These are phyloP conservation scores for Excoecaria cochinchinensis DNA, from an alignment of 345 rosid species.

Conservation along the genomic window DNA sequence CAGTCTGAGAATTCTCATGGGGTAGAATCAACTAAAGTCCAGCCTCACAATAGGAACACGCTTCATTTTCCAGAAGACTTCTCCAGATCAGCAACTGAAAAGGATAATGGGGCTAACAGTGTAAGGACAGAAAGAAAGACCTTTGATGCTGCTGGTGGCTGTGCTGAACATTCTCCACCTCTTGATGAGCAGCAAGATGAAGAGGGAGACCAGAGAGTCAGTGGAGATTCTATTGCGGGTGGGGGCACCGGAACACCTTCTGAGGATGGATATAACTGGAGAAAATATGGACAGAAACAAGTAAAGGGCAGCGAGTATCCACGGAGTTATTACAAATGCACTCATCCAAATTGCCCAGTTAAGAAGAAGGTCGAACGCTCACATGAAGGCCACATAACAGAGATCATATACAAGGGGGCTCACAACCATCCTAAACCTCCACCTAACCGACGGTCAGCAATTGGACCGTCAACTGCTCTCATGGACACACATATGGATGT, in stretches of 20 bases:
- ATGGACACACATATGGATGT: slow-evolving; percentile 53
- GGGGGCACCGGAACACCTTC: slow-evolving; percentile 41
- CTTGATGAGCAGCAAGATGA: slow-evolving; percentile 65
- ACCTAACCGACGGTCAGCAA: slow-evolving; percentile 57
- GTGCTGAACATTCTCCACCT: slow-evolving; percentile 51
- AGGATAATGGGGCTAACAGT: slow-evolving; percentile 34
- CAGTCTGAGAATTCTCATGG: slow-evolving; percentile 50
- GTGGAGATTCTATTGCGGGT: slow-evolving; percentile 30
- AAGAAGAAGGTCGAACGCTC: slow-evolving; percentile 97
- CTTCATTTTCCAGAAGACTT: slow-evolving; percentile 42
- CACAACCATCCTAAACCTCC: slow-evolving; percentile 85
- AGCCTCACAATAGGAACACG: slow-evolving; percentile 40
- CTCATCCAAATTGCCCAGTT: slow-evolving; percentile 75
- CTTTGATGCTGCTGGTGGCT: slow-evolving; percentile 39
- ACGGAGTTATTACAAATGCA: slow-evolving; percentile 96
- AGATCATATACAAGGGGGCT: slow-evolving; percentile 90
- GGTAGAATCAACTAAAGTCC: slow-evolving; percentile 35
- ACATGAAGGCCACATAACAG: slow-evolving; percentile 92
- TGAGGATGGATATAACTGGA: slow-evolving; percentile 94
- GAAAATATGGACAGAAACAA: slow-evolving; percentile 95
- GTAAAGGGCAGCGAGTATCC: slow-evolving; percentile 97
- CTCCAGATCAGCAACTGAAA: slow-evolving; percentile 39
- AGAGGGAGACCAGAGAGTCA: slow-evolving; percentile 67
- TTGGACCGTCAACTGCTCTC: slow-evolving; percentile 49
- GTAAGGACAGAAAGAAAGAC: slow-evolving; percentile 36